Evolutionary conservation across 1,139 yeast genomes (phyloP).

Genomic region (Yamadazyma triangularis): DNA sequence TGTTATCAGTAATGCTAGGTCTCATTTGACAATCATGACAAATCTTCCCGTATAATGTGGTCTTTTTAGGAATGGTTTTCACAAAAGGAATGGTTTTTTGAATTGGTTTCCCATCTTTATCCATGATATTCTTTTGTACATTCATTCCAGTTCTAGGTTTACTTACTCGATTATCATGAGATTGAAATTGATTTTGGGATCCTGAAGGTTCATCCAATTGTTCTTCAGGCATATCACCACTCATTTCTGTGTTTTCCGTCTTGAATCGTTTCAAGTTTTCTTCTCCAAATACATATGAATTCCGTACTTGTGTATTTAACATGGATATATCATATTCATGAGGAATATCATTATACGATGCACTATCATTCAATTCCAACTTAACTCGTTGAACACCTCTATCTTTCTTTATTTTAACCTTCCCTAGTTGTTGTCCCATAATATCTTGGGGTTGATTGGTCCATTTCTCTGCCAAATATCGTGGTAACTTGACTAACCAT

Average conservation of each 20-base stretch:
- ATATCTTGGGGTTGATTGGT: conserved; percentile 50
- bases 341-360: conserved; percentile 51
- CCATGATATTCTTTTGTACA: conserved; percentile 14
- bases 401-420: conserved; percentile 60
- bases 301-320: conserved; percentile 73
- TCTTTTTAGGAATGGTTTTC: conserved; percentile 79
- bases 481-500: conserved; percentile 90
- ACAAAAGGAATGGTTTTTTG: conserved; percentile 52
- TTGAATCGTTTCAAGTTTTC: conserved; percentile 70
- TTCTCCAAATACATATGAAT: conserved; percentile 89
- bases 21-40: conserved; percentile 89
- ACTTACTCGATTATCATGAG: conserved; percentile 1
- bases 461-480: conserved; percentile 83
- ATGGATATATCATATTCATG: conserved; percentile 78
- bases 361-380: conserved; percentile 45
- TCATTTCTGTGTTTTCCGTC: conserved; percentile 29
- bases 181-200: no score
- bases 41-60: conserved; percentile 80
- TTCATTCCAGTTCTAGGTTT: conserved; percentile 4
- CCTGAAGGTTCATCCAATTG: conserved; percentile 11
- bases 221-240: conserved; percentile 12
- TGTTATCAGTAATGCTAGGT: conserved; percentile 70
- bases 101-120: conserved; percentile 16
- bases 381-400: conserved; percentile 40
- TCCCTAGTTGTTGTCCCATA: conserved; percentile 76